A percentile compares a stretch with the other conserved stretches of the same genome.
Evolutionary conservation across 2,329 filamentous ascomycete species (phyloP).

Genomic region (Colletotrichum navitas): DNA sequence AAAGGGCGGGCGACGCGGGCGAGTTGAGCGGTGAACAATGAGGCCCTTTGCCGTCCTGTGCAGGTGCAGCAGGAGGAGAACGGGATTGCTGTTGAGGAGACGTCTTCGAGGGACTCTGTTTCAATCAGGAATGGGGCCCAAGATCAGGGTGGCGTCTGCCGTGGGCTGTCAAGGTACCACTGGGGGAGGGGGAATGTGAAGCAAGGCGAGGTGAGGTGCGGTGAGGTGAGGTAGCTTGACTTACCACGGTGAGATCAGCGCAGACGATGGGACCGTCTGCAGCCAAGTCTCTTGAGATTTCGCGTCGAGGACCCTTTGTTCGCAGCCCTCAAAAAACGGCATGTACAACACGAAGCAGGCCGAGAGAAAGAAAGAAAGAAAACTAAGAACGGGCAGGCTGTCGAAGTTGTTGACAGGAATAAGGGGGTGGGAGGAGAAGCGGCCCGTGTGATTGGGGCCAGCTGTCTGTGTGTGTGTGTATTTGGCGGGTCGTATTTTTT

Average conservation of each 20-base stretch:
- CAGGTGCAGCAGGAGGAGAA: conserved; percentile 70
- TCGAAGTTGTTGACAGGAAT: conserved; percentile 40
- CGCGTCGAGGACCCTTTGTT: conserved; percentile 45
- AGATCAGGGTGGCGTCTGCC: conserved; percentile 37
- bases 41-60: conserved; percentile 67
- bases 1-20: conserved; percentile 69
- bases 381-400: conserved; percentile 32
- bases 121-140: conserved; percentile 21
- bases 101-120: conserved; percentile 64
- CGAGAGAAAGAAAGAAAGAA: conserved; percentile 17
- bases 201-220: conserved; percentile 34
- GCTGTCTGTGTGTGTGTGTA: conserved; percentile 26
- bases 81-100: conserved; percentile 64
- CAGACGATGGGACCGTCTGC: conserved; percentile 73
- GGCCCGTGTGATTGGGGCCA: conserved; percentile 41
- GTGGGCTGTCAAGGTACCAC: conserved; percentile 8
- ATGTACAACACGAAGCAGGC: conserved; percentile 30
- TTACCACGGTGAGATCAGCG: conserved; percentile 70
- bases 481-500: conserved; percentile 34
- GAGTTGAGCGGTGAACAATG: conserved; percentile 52
- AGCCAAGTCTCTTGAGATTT: conserved; percentile 64
- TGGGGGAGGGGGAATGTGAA: conserved; percentile 20
- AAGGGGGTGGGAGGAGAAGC: conserved; percentile 39
- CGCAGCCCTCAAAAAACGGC: conserved; percentile 31
- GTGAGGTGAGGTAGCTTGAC: conserved; percentile 43